Evolutionary conservation across 208 protist species (phyloP).

Genomic region (Trypanosoma congolense): DNA sequence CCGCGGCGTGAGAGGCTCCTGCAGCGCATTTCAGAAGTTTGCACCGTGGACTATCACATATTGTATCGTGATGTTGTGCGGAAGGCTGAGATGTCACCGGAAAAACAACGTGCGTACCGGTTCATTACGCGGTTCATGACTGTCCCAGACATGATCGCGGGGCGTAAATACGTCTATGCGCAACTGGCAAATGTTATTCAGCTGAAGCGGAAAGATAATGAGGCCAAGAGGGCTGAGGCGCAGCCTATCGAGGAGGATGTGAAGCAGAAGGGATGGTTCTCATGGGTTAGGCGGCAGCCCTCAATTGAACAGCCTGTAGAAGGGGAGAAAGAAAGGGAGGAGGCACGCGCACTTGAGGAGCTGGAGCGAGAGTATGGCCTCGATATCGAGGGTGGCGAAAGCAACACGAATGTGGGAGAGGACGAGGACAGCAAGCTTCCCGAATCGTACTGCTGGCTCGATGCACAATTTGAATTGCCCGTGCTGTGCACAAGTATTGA

Average conservation of each 20-base stretch:
- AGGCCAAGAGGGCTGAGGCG: conserved; percentile 47
- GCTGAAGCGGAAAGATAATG: conserved; percentile 60
- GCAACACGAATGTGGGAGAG: conserved; percentile 14
- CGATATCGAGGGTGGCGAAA: conserved; percentile 31
- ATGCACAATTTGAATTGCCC: conserved; percentile 45
- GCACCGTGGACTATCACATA: conserved; percentile 55
- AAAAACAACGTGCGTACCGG: conserved; percentile 53
- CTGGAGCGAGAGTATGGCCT: conserved; percentile 75
- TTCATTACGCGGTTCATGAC: conserved; percentile 84
- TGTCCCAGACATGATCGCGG: conserved; percentile 63
- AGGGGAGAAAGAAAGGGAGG: conserved; percentile 43
- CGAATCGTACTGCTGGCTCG: conserved; percentile 65
- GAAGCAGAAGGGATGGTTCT: conserved; percentile 42
- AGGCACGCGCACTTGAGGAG: conserved; percentile 44
- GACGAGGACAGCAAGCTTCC: conserved; percentile 34
- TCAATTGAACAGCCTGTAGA: conserved; percentile 24
- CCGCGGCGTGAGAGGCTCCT: conserved; percentile 46
- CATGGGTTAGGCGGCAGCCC: conserved; percentile 30
- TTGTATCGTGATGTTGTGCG: conserved; percentile 75
- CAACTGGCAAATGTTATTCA: conserved; percentile 74
- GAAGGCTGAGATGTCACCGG: conserved; percentile 54
- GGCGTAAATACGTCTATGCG: conserved; percentile 65
- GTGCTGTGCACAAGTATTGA: conserved; percentile 46
- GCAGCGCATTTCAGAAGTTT: conserved; percentile 54
- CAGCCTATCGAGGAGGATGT: conserved; percentile 20